These are phyloP conservation scores for Hibiscus mutabilis DNA, from an alignment of 345 rosid genomes.

Conservation along the genomic window DNA sequence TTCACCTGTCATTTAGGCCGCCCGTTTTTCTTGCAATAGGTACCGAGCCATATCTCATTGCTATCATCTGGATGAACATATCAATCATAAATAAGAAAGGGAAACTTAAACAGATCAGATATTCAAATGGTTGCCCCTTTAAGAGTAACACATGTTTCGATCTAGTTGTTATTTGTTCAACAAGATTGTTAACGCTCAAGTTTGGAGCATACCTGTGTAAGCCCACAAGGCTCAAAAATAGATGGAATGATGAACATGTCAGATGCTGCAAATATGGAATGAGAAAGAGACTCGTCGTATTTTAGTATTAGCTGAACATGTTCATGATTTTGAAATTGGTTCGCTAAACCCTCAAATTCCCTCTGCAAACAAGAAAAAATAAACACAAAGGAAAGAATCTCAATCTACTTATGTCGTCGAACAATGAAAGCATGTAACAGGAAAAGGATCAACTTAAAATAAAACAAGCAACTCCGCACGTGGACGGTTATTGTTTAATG, in stretches of 20 bases:
- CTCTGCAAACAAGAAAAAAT: slow-evolving; percentile 37
- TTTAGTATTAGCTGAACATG: slow-evolving; percentile 69
- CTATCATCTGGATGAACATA: slow-evolving; percentile 57
- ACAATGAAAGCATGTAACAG: neutral
- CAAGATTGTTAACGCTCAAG: slow-evolving; percentile 5
- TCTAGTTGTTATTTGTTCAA: neutral
- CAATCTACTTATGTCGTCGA: neutral
- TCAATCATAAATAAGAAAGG: neutral
- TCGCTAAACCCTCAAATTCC: slow-evolving; percentile 85
- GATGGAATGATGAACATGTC: slow-evolving; percentile 96
- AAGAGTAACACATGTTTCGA: neutral
- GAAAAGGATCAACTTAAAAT: neutral
- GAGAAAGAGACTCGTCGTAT: slow-evolving; percentile 89
- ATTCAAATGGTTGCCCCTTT: neutral
- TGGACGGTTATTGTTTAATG: neutral
- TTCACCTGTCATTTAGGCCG: slow-evolving; percentile 85
- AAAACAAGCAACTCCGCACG: neutral
- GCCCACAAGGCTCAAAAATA: slow-evolving; percentile 97
- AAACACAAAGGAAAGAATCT: slow-evolving; percentile 1
- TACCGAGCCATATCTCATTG: slow-evolving; percentile 88
- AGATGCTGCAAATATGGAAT: slow-evolving; percentile 73
- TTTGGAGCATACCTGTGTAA: slow-evolving; percentile 68
- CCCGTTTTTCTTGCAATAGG: slow-evolving; percentile 90
- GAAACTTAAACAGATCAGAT: slow-evolving; percentile 8
- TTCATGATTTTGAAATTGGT: slow-evolving; percentile 58